phyloP scores from a whole-genome alignment of 129 eudicot genomes.

The Solidago caesia region DNA sequence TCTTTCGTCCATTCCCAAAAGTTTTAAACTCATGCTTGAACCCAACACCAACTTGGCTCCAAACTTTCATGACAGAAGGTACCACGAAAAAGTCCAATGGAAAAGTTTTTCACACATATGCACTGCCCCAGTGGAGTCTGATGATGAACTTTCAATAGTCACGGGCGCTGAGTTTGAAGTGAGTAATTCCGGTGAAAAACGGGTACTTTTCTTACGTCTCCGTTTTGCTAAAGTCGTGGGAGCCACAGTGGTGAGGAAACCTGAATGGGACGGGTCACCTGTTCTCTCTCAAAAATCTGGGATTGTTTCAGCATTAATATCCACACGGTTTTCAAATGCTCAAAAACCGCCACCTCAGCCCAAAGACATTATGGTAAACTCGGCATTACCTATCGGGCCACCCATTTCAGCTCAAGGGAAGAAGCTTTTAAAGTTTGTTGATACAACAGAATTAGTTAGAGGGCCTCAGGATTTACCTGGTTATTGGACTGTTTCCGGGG shows the following conservation, averaged over 20 bases:
- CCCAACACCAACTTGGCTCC: conserved; percentile 24
- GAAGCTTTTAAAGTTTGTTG: conserved; percentile 65
- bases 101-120: conserved; percentile 75
- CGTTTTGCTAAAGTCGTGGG: conserved; percentile 63
- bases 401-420: conserved; percentile 54
- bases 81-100: conserved; percentile 73
- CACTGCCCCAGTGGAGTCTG: conserved; percentile 69
- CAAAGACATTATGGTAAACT: conserved; percentile 48
- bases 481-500: conserved; percentile 84
- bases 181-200: conserved; percentile 51
- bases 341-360: conserved; percentile 56
- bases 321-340: conserved; percentile 43
- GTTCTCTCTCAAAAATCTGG: conserved; percentile 60
- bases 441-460: conserved; percentile 58
- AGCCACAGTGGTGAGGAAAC: conserved; percentile 57
- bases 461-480: conserved; percentile 78
- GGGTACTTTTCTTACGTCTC: conserved; percentile 51
- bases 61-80: conserved; percentile 42
- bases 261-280: conserved; percentile 84
- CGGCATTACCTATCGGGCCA: conserved; percentile 68
- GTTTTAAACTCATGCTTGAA: conserved; percentile 43
- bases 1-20: conserved; percentile 62
- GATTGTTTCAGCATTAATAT: conserved; percentile 53
- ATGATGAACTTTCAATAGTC: conserved; percentile 64
- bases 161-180: conserved; percentile 77